A percentile compares a stretch with the other conserved stretches of the same genome.
These are phyloP conservation scores for Marsdenia floribunda DNA, from an alignment of 257 asterid genomes.

Conservation along the genomic window DNA sequence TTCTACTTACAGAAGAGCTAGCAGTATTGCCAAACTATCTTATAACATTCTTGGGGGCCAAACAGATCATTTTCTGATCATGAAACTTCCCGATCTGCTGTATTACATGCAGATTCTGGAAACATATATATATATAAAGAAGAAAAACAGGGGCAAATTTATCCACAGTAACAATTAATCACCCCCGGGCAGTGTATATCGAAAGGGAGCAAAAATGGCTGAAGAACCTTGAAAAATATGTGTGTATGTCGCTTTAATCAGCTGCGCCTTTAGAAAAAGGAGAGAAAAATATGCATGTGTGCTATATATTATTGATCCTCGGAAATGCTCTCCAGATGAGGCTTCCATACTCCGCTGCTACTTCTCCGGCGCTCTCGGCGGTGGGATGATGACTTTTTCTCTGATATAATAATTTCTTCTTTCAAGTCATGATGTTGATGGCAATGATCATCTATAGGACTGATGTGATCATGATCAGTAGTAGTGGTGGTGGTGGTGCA, in stretches of 20 bases:
- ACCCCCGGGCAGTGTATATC: slow-evolving; percentile 10
- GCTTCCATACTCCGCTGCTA: slow-evolving; percentile 51
- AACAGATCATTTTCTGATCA: slow-evolving; percentile 10
- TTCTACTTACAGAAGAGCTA: slow-evolving; percentile 7
- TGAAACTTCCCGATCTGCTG: slow-evolving; percentile 30
- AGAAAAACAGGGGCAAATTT: slow-evolving; percentile 13
- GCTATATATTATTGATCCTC: slow-evolving; percentile 32
- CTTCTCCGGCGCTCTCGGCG: slow-evolving; percentile 40
- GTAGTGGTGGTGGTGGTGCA: neutral
- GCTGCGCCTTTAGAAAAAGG: no score
- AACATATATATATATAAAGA: neutral
- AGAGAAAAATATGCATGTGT: neutral
- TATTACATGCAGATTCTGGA: slow-evolving; percentile 38
- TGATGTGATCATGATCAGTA: neutral
- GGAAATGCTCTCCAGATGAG: slow-evolving; percentile 54
- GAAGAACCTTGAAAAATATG: neutral
- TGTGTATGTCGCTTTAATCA: no score
- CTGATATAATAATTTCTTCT: slow-evolving; percentile 12
- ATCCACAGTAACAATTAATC: slow-evolving; percentile 39
- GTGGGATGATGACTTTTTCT: slow-evolving; percentile 28
- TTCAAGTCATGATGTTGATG: neutral
- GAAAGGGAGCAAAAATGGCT: neutral
- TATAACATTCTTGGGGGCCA: slow-evolving; percentile 13
- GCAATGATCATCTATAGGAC: slow-evolving; percentile 1
- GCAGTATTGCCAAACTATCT: slow-evolving; percentile 7